Evolutionary conservation across 805 yeast species (phyloP).

Genomic region (Metschnikowia cerradonensis): DNA sequence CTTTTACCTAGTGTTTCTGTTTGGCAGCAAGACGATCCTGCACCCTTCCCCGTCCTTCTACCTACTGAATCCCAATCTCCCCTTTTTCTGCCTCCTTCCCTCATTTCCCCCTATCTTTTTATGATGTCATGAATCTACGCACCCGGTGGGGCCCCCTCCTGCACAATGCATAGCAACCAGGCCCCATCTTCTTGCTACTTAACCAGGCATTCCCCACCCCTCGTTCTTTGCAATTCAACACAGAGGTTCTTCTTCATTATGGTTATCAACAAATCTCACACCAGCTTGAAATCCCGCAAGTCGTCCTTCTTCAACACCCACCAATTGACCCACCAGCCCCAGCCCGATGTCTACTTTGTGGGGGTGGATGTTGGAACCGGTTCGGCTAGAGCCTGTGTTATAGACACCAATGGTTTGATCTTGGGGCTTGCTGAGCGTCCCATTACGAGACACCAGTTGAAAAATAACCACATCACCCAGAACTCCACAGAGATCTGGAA

Average conservation of each 20-base stretch:
- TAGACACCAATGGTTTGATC: slow-evolving; percentile 79
- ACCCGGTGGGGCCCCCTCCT: not conserved
- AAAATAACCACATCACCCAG: slow-evolving; percentile 75
- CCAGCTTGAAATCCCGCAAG: slow-evolving; percentile 37
- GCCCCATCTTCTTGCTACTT: not conserved
- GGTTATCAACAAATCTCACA: slow-evolving; percentile 31
- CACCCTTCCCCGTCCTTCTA: too few relatives aligned
- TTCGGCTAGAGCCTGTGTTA: slow-evolving; percentile 90
- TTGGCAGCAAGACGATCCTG: too few relatives aligned
- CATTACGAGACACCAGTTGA: slow-evolving; percentile 70
- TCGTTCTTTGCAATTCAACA: not conserved
- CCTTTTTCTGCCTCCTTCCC: too few relatives aligned
- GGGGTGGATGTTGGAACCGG: slow-evolving; percentile 98
- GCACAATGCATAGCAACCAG: slow-evolving; percentile 14
- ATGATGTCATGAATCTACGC: slow-evolving; percentile 1
- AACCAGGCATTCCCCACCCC: not conserved
- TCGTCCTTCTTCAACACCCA: slow-evolving; percentile 36
- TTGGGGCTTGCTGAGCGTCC: slow-evolving; percentile 75
- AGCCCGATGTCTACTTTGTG: slow-evolving; percentile 52
- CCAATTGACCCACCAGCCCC: slow-evolving; percentile 35
- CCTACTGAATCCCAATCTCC: too few relatives aligned
- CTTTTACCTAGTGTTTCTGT: too few relatives aligned
- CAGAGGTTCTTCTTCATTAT: slow-evolving; percentile 6
- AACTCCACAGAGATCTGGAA: slow-evolving; percentile 90
- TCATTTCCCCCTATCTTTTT: too few relatives aligned